phyloP scores from a whole-genome alignment of 192 early-diverging fungal genomes.

The Chytriomyces hyalinus region DNA sequence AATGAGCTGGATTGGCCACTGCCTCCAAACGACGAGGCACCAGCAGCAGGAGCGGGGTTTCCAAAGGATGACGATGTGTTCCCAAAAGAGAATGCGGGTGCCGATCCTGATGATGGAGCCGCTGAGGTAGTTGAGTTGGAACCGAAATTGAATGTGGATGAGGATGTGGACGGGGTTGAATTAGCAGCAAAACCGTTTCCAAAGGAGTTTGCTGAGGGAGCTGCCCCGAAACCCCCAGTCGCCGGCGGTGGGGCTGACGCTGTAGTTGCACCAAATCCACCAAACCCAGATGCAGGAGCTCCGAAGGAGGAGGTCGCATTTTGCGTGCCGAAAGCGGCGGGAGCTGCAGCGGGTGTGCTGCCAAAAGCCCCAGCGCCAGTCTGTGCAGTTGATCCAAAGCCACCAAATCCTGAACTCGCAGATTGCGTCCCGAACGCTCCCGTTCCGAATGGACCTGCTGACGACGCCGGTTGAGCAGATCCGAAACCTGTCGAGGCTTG shows the following conservation, averaged over 20 bases:
- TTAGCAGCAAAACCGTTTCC: not conserved
- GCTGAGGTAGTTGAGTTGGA: not conserved
- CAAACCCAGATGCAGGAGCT: too few species aligned
- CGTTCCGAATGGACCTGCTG: not conserved
- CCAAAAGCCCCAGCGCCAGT: not conserved
- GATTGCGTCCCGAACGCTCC: not conserved
- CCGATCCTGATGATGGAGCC: not conserved
- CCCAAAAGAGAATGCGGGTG: constrained; percentile 5
- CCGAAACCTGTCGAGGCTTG: too few species aligned
- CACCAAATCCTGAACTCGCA: not conserved
- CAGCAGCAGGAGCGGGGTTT: not conserved
- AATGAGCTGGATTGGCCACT: not conserved
- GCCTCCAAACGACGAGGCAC: not conserved
- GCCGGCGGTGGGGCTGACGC: not conserved
- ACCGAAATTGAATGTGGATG: not conserved
- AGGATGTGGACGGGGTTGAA: not conserved
- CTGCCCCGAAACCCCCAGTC: constrained; percentile 1
- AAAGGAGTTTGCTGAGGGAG: not conserved
- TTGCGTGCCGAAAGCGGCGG: too few species aligned
- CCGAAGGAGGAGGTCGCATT: too few species aligned
- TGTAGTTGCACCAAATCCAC: too few species aligned
- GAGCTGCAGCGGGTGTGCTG: not conserved
- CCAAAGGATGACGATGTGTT: constrained; percentile 13
- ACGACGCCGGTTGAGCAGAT: too few species aligned
- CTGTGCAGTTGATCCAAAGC: not conserved